Conservation (phyloP, 2,329 filamentous ascomycete species). For the Verticillium albo-atrum region DNA sequence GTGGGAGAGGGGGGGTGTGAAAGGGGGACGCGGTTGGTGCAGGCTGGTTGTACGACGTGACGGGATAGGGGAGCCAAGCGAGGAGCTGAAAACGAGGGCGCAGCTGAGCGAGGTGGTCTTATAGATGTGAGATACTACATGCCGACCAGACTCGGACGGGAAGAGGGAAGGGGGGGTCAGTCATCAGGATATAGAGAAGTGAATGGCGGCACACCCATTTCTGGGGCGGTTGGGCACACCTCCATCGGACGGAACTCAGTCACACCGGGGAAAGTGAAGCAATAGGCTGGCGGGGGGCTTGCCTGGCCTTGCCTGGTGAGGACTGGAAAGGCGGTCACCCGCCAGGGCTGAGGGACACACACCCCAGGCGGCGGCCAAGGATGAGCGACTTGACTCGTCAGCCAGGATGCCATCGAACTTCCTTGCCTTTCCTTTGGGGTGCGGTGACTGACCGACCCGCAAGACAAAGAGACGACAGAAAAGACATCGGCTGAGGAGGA, state of each 20-base stretch:
- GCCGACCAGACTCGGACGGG: background rate
- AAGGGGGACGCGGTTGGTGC: background rate
- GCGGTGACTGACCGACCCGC: background rate
- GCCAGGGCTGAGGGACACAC: background rate
- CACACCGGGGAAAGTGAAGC: background rate
- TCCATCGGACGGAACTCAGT: background rate
- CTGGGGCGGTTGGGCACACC: background rate
- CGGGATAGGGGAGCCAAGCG: background rate
- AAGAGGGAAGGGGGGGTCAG: background rate
- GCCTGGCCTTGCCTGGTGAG: background rate
- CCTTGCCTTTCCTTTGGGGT: too few relatives aligned
- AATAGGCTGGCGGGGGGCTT: background rate
- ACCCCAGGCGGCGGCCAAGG: background rate
- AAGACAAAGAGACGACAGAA: background rate
- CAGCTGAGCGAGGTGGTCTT: background rate
- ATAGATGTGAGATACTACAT: background rate
- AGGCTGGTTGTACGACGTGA: background rate
- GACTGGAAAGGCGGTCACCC: background rate
- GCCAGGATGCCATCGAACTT: too few relatives aligned
- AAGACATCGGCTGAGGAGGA: background rate
- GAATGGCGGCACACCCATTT: background rate
- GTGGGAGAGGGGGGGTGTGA: background rate
- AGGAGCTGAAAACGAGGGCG: slow-evolving; percentile 1
- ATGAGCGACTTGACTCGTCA: background rate
- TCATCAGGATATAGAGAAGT: background rate